Evolutionary conservation across 306 rosid species (phyloP), one percentile per base, ranked within the genome.

Genomic region (Vigna reflexopilosa): DNA sequence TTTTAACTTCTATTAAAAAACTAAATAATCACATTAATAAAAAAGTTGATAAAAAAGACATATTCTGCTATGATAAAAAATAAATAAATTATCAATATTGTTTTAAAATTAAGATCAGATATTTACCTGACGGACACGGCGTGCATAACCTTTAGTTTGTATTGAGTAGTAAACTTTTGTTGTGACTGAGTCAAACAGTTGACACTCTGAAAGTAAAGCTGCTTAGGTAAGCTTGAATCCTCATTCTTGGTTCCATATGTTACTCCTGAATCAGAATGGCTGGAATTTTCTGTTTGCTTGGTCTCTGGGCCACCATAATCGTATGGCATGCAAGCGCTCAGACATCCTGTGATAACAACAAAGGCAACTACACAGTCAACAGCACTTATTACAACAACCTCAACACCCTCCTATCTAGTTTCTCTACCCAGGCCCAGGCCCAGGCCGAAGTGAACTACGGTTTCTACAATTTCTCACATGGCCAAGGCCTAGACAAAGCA

Each of bases 331-430:
- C 3, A 15, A 38, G 30, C 9, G 50, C 50, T 6, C 26, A 63
- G 48, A 32, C 40, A 12, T 1, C 1, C 15, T 64, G 70, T 38
- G 50, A 36, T 10, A 36, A 70, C 50, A 38, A 0, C 26, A 62
- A 32, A 15, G 67, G 67, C 11, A 62, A 64, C 50, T 65, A n/a
- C 70, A 65, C 70, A 38, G 5, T 9, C 1, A 65, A 65, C 47
- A 77, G 89, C 67, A 77, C 83, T 54, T 85, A 85, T 30, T 34
- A 71, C 9, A 26, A 28, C 20, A 85, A 87, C 81, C 89, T 87
- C 66, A 72, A 73, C 5, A 47, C 24, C 73, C 76, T 87, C 7
- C 76, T 89, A 64, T 45, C 86, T 73, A 81, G 75, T 61, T 57
- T 89, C 55, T n/a, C 48, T 10, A 30, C 76, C 49, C 62, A 61